Evolutionary conservation across 2,329 filamentous ascomycete genomes (phyloP).

Genomic region (Fusarium tjaetaba): DNA sequence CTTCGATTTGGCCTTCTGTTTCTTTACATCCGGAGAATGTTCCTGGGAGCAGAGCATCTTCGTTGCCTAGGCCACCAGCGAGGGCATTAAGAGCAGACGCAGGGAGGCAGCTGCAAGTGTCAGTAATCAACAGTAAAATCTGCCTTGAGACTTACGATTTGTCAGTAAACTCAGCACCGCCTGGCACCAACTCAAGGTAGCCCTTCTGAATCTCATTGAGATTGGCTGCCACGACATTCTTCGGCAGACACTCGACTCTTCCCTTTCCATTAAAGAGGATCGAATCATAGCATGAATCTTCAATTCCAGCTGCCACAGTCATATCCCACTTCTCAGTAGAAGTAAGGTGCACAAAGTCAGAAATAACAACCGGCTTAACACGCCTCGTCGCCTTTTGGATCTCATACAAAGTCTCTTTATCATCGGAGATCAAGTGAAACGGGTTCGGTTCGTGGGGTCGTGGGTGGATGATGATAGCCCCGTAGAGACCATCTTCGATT

Average conservation of each 20-base stretch:
- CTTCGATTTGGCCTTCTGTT: constrained; percentile 55
- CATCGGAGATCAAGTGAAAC: constrained; percentile 57
- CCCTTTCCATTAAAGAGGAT: constrained; percentile 72
- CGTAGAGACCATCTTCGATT: constrained; percentile 69
- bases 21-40: constrained; percentile 59
- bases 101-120: constrained; percentile 35
- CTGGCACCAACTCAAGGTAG: constrained; percentile 44
- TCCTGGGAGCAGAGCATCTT: constrained; percentile 52
- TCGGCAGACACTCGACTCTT: constrained; percentile 60
- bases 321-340: constrained; percentile 59
- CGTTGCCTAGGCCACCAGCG: constrained; percentile 44
- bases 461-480: constrained; percentile 62
- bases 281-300: constrained; percentile 67
- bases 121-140: neutral
- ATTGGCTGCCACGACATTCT: constrained; percentile 54
- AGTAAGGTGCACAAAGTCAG: constrained; percentile 66
- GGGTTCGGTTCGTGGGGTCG: constrained; percentile 49
- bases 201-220: constrained; percentile 46
- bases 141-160: constrained; percentile 48
- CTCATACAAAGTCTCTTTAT: constrained; percentile 50
- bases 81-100: constrained; percentile 53
- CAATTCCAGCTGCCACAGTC: constrained; percentile 55
- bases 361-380: constrained; percentile 60
- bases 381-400: constrained; percentile 61
- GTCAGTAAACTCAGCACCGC: constrained; percentile 49